Percentiles rank a stretch among this genome's conserved stretches.
These are phyloP conservation scores for Anaeramoeba flamelloides DNA, from an alignment of 78 protist species.

Conservation along the genomic window DNA sequence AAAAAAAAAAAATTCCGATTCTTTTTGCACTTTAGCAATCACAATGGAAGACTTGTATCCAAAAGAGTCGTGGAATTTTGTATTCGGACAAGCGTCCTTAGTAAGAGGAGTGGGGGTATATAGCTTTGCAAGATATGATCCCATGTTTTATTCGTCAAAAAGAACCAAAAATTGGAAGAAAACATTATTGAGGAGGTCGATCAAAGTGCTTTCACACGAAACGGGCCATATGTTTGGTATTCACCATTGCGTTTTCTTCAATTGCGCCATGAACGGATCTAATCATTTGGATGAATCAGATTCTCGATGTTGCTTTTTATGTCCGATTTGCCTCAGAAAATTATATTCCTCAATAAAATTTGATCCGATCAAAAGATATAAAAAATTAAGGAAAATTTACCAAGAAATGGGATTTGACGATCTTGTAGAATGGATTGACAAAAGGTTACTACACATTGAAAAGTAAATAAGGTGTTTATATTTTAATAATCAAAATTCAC, in stretches of 20 bases:
- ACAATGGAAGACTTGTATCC: background rate
- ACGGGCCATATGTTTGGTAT: constrained; percentile 6
- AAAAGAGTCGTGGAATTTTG: background rate
- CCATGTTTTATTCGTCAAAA: no score
- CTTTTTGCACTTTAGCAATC: background rate
- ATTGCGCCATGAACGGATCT: constrained; percentile 15
- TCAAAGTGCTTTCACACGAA: constrained; percentile 8
- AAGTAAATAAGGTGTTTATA: no score
- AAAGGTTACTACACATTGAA: no score
- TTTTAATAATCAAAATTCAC: no score
- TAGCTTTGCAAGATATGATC: no score
- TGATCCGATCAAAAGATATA: no score
- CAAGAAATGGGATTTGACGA: no score
- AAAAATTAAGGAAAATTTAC: no score
- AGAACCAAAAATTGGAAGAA: no score
- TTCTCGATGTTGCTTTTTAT: background rate
- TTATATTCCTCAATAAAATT: no score
- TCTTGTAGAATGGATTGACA: no score
- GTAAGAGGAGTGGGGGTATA: background rate
- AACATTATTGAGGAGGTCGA: constrained; percentile 1
- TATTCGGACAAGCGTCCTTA: background rate
- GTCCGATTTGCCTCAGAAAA: constrained; percentile 10
- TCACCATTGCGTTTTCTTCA: constrained; percentile 4
- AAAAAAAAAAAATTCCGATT: no score
- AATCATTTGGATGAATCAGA: constrained; percentile 9